Base-by-base conservation (phyloP, 495 filamentous ascomycete genomes). In the Elasticomyces elasticus region DNA sequence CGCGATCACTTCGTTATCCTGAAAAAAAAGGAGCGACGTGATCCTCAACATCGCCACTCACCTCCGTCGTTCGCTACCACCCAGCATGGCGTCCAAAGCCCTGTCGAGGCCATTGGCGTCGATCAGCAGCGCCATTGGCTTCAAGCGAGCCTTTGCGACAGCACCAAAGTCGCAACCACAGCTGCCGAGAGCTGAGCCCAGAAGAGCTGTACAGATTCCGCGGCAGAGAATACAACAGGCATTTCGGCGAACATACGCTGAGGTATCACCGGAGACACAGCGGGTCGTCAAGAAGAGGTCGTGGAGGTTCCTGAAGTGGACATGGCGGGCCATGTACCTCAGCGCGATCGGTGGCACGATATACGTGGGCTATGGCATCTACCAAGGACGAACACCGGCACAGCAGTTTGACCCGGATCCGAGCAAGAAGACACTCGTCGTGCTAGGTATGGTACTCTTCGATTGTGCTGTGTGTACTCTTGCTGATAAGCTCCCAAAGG, bases 371-470 rank as follows among this genome's bases (percentile, higher is more conserved):
- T 95, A 89, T 68, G 80, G 79, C 60, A 84, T 96, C 67, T 95
- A 87, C 69, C 70, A 79, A 27, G 79, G 85, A 59, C 81, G 89
- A 54, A 78, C 90, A 69, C 92, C 91, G 6, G 77, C 76, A 17
- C 84, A 92, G 28, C 92, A 97, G 73, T 70, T 76, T 35, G 77
- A 80, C 52, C 82, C 88, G 26, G 89, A 95, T 71, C 83, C 90
- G 54, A 71, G 64, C 49, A 99, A 97, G 87, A 97, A 97, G 78
- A 99, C 89, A 20, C 77, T 99, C 26, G 94, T 99, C 15, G 82
- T 99, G 64, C 78, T 99, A 35, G 92, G 92, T 95, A 80, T 70
- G 49, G 43, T 52, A 6, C 7, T 19, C 15, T 10, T 19, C 25
- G 5, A 9, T 28, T 51, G n/a, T 23, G 9, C 22, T n/a, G 22